A percentile compares a stretch with the other conserved stretches of the same genome.
Conservation (phyloP, 148 eudicot genomes). For the Camellia lanceoleosa region DNA sequence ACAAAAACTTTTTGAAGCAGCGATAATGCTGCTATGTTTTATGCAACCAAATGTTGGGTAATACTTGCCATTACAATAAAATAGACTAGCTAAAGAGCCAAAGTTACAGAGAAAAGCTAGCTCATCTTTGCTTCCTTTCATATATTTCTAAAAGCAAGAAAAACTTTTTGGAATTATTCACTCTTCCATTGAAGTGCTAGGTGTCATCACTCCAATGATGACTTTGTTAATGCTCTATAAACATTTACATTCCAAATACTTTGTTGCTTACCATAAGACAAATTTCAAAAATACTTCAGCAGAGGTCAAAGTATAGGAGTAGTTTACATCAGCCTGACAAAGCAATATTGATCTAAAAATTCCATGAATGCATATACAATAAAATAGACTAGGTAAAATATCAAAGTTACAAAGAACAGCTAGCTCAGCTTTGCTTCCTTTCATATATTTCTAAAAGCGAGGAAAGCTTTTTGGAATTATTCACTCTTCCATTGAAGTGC, state of each 20-base stretch:
- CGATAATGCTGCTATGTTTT: not conserved
- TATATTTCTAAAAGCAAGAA: too few species aligned
- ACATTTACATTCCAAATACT: not conserved
- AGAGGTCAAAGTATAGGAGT: not conserved
- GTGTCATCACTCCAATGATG: not conserved
- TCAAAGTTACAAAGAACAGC: not conserved
- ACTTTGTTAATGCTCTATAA: not conserved
- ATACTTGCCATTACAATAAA: not conserved
- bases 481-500: not conserved
- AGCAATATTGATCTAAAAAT: constrained; percentile 6
- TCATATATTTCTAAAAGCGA: not conserved
- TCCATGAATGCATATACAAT: not conserved
- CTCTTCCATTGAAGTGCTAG: not conserved
- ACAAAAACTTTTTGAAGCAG: not conserved
- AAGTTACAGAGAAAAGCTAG: not conserved
- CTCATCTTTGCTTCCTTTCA: constrained; percentile 1
- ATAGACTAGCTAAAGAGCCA: not conserved
- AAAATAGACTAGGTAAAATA: not conserved
- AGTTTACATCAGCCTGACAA: not conserved
- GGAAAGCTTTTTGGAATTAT: not conserved
- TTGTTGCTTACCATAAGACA: not conserved
- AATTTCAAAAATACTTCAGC: not conserved
- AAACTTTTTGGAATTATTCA: not conserved
- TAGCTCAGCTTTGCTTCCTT: not conserved
- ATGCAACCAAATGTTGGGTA: not conserved